Base-by-base conservation (phyloP, 306 rosid genomes). In the Trichosanthes truncata region DNA sequence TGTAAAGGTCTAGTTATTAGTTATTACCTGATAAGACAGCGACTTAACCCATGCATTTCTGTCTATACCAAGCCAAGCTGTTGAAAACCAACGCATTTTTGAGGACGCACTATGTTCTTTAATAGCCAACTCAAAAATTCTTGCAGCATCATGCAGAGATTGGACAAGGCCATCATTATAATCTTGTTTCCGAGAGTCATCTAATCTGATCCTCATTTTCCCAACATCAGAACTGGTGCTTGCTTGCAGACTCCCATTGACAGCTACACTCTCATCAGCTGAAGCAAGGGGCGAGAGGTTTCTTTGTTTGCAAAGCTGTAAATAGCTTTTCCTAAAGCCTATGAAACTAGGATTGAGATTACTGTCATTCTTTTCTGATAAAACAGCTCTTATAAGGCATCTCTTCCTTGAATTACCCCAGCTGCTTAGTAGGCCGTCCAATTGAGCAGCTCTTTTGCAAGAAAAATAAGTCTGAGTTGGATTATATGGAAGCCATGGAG, bases 1-100 rank as follows among this genome's bases (percentile, higher is more conserved):
- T 7, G 53, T 41, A 68, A n/a, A 5, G 52, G 33, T 41, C 52
- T 0, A 41, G 53, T n/a, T 21, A 41, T 41, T n/a, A 68, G 74
- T 52, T 41, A 67, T 69, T 85, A 95, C 99, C 99, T 93, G 97
- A 89, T 89, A 95, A 79, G 97, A 87, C 43, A 93, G 76, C 75
- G 88, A 52, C 85, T 95, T 95, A 84, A 90, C 88, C 97, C 97
- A 95, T 11, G 99, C 89, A 79, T 85, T 90, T 88, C 86, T 93
- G 86, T 95, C 99, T 73, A 85, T 83, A 61, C 97, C 97, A 89
- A 91, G 84, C 99, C 96, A 95, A 67, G 97, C 87, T 35, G 96
- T 87, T 65, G 97, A 84, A 84, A 95, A 88, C 99, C 97, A 93
- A 59, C 87, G 81, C 17, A 60, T 83, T 53, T 83, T 85, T 25